phyloP scores from a whole-genome alignment of 371 early-diverging fungal species.

The Capillidium rhysosporum region DNA sequence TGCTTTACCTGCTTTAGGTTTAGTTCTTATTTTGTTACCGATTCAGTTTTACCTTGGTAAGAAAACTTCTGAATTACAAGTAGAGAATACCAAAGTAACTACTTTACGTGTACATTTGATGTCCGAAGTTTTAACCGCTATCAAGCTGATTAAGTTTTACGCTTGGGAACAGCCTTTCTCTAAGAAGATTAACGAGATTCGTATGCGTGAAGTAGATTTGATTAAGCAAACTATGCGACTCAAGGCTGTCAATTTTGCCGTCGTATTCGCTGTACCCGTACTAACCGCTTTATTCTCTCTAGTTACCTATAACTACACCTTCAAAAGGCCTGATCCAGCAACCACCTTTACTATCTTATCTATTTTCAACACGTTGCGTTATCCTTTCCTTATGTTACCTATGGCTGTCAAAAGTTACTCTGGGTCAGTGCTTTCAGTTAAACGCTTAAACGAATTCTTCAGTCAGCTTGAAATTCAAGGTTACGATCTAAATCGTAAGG shows the following conservation, averaged over 20 bases:
- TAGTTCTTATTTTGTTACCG: slow-evolving; percentile 16
- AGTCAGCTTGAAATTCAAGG: slow-evolving; percentile 34
- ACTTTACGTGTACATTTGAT: slow-evolving; percentile 19
- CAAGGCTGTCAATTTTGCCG: slow-evolving; percentile 15
- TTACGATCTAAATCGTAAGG: slow-evolving; percentile 13
- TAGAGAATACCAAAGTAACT: slow-evolving; percentile 16
- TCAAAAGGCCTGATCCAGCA: slow-evolving; percentile 11
- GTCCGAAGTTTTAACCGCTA: slow-evolving; percentile 17
- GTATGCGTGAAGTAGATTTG: slow-evolving; percentile 28
- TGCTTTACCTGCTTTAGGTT: slow-evolving; percentile 28
- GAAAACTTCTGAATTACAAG: slow-evolving; percentile 12
- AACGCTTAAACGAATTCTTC: slow-evolving; percentile 32
- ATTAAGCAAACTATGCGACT: slow-evolving; percentile 16
- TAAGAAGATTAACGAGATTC: slow-evolving; percentile 23
- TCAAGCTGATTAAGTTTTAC: slow-evolving; percentile 26
- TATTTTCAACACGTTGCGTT: slow-evolving; percentile 20
- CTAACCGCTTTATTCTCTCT: slow-evolving; percentile 21
- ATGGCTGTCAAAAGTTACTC: slow-evolving; percentile 26
- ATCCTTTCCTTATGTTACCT: slow-evolving; percentile 56
- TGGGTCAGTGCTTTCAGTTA: slow-evolving; percentile 39
- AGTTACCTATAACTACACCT: slow-evolving; percentile 13
- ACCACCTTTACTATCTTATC: slow-evolving; percentile 21
- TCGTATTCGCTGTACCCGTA: slow-evolving; percentile 26
- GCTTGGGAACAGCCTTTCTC: slow-evolving; percentile 31
- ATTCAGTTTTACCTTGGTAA: slow-evolving; percentile 14